A percentile compares a stretch with the other conserved stretches of the same genome.
Conservation (phyloP, 495 filamentous ascomycete species). For the Copromyces sp. region DNA sequence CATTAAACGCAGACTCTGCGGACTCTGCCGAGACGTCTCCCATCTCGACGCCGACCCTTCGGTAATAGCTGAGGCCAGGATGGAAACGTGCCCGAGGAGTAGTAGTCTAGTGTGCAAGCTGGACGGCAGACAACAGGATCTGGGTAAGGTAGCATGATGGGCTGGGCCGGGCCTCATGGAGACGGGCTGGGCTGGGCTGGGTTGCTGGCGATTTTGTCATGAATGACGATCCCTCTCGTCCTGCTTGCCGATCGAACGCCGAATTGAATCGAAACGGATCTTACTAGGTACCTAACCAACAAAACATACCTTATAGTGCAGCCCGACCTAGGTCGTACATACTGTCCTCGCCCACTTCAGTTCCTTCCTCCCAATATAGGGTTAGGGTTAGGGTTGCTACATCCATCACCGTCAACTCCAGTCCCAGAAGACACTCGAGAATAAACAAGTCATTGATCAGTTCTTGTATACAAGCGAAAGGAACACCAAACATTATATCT, state of each 20-base stretch:
- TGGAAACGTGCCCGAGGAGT: constrained; percentile 30
- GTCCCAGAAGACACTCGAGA: no score
- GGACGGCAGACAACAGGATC: constrained; percentile 31
- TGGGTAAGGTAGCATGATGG: constrained; percentile 35
- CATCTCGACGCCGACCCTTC: constrained; percentile 25
- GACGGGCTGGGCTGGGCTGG: constrained; percentile 32
- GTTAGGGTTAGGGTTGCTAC: no score
- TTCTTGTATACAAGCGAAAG: no score
- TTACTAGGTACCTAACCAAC: no score
- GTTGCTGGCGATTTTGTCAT: constrained; percentile 37
- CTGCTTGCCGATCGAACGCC: constrained; percentile 22
- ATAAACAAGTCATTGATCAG: no score
- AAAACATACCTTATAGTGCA: no score
- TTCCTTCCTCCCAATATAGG: no score
- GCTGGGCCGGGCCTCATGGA: constrained; percentile 23
- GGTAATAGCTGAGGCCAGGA: constrained; percentile 19
- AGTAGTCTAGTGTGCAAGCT: constrained; percentile 31
- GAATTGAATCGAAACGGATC: no score
- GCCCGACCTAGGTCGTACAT: no score
- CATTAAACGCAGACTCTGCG: constrained; percentile 29
- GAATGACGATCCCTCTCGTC: constrained; percentile 36
- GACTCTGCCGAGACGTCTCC: constrained; percentile 34
- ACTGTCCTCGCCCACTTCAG: no score
- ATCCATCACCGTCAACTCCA: no score
- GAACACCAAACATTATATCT: no score